These are phyloP conservation scores for Lactarius sanguifluus DNA, from an alignment of 768 basidiomycete species.

Conservation along the genomic window DNA sequence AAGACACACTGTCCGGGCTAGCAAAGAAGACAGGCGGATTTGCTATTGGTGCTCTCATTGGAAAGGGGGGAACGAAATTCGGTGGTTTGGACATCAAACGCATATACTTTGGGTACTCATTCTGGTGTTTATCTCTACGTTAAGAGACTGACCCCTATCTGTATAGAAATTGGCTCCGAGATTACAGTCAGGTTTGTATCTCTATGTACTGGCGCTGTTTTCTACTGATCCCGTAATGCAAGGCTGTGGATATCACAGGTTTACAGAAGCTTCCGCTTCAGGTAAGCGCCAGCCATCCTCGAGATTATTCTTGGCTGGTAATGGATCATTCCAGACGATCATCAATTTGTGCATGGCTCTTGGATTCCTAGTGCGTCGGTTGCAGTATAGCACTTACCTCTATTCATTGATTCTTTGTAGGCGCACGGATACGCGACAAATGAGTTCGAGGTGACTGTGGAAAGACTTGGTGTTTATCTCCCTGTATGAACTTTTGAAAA, in stretches of 20 bases:
- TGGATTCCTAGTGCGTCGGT: constrained; percentile 70
- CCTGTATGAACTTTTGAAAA: constrained; percentile 49
- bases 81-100: constrained; percentile 78
- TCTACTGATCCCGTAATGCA: not conserved
- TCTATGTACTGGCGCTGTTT: not conserved
- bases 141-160: constrained; percentile 2
- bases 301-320: not conserved
- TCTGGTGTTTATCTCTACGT: not conserved
- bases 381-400: not conserved
- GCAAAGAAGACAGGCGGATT: constrained; percentile 60
- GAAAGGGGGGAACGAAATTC: constrained; percentile 64
- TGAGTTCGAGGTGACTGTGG: constrained; percentile 83
- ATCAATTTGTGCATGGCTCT: constrained; percentile 87
- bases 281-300: constrained; percentile 39
- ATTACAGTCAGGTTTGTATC: constrained; percentile 68
- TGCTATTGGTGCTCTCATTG: constrained; percentile 55
- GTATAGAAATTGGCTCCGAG: constrained; percentile 79
- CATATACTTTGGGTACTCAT: constrained; percentile 71
- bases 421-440: constrained; percentile 79
- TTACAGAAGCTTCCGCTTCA: constrained; percentile 70
- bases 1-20: constrained; percentile 64
- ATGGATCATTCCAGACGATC: constrained; percentile 56
- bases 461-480: constrained; percentile 82
- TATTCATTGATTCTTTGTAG: constrained; percentile 36
- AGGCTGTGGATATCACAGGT: constrained; percentile 84